Evolutionary conservation across 495 filamentous ascomycete species (phyloP).

Genomic region (Clavariopsis aquatica): DNA sequence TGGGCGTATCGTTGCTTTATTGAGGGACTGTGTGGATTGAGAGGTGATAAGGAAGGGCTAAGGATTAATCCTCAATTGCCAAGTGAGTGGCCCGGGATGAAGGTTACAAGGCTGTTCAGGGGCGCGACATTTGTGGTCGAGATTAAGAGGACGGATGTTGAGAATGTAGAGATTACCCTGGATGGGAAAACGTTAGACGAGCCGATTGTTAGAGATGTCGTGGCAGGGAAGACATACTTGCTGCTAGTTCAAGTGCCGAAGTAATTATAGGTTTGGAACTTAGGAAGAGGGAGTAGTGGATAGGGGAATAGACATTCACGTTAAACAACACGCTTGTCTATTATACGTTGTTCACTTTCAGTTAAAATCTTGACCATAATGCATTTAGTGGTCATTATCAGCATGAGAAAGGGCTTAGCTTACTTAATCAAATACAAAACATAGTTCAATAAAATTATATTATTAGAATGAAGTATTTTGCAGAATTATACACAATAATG

Average conservation of each 20-base stretch:
- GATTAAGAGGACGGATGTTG: conserved; percentile 49
- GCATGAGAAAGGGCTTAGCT: too few species aligned
- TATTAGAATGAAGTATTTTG: too few species aligned
- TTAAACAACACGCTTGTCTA: neutral
- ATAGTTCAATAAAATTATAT: too few species aligned
- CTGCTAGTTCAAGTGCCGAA: conserved; percentile 19
- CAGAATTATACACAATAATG: too few species aligned
- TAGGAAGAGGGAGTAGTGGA: neutral
- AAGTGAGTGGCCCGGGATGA: conserved; percentile 51
- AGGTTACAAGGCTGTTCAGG: conserved; percentile 53
- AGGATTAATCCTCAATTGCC: conserved; percentile 54
- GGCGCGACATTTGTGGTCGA: conserved; percentile 54
- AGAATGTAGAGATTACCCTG: conserved; percentile 45
- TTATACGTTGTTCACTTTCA: neutral
- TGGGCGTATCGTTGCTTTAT: conserved; percentile 59
- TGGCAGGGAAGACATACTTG: conserved; percentile 20
- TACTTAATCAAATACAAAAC: too few species aligned
- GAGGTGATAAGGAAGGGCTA: conserved; percentile 52
- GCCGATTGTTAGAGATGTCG: conserved; percentile 8
- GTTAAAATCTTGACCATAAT: too few species aligned
- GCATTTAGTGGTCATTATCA: too few species aligned
- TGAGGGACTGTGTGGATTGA: conserved; percentile 56
- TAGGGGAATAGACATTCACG: neutral
- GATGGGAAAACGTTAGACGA: conserved; percentile 25
- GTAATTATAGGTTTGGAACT: neutral